Evolutionary conservation across 83 land plant species (phyloP).

Genomic region (Picea engelmannii): DNA sequence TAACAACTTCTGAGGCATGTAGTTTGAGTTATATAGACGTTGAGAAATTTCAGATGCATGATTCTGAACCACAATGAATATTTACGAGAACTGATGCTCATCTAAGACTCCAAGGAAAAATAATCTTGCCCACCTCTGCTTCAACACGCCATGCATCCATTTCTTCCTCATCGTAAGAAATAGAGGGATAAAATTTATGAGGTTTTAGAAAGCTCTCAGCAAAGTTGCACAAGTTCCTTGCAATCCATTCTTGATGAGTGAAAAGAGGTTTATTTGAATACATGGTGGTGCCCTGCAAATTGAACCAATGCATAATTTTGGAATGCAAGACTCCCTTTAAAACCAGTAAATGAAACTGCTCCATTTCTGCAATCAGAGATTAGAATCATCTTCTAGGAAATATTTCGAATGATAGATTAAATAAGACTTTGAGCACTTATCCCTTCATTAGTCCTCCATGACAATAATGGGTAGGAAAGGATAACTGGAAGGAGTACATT

Average conservation of each 20-base stretch:
- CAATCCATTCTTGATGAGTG: too few relatives aligned
- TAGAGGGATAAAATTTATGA: slow-evolving; percentile 2
- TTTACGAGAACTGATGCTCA: slow-evolving; percentile 25
- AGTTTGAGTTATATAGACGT: slow-evolving; percentile 9
- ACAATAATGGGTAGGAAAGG: too few relatives aligned
- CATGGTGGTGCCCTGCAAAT: not conserved
- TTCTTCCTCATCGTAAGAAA: slow-evolving; percentile 68
- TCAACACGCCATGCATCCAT: slow-evolving; percentile 66
- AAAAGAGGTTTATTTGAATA: slow-evolving; percentile 1
- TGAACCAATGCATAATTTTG: not conserved
- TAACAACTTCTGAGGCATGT: slow-evolving; percentile 18
- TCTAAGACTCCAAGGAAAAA: slow-evolving; percentile 58
- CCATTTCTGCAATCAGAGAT: too few relatives aligned
- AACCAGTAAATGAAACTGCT: too few relatives aligned
- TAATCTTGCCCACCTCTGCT: slow-evolving; percentile 81
- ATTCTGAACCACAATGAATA: not conserved
- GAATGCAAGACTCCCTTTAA: slow-evolving; percentile 7
- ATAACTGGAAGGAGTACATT: too few relatives aligned
- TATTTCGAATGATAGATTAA: too few relatives aligned
- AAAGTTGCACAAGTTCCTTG: too few relatives aligned
- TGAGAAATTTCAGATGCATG: slow-evolving; percentile 14
- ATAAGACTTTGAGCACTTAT: too few relatives aligned
- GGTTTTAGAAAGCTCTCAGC: not conserved
- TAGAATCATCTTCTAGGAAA: too few relatives aligned
- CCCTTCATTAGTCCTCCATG: too few relatives aligned